Conservation (phyloP, 2,329 filamentous ascomycete species). For the Neurospora crassa region DNA sequence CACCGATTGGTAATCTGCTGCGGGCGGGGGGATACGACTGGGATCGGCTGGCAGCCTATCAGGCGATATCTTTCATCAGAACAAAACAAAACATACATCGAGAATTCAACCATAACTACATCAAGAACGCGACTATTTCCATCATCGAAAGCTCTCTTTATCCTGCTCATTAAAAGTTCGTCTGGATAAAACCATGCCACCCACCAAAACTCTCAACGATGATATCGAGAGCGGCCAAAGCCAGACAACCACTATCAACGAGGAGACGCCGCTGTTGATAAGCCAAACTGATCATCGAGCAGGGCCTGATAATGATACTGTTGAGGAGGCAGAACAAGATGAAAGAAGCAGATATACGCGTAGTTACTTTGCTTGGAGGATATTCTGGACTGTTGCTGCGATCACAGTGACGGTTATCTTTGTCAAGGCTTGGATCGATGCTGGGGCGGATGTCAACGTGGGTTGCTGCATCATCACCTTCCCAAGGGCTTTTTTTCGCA, state of each 20-base stretch:
- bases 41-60: not conserved
- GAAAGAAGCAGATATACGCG: not conserved
- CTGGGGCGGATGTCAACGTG: slow-evolving; percentile 29
- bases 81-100: not conserved
- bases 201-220: not conserved
- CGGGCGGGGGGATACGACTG: not conserved
- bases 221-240: not conserved
- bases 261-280: not conserved
- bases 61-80: not conserved
- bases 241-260: not conserved
- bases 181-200: not conserved
- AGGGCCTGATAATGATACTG: not conserved
- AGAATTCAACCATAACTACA: not conserved
- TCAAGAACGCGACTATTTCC: not conserved
- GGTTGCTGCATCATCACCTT: slow-evolving; percentile 6
- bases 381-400: slow-evolving; percentile 26
- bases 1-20: not conserved
- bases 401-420: slow-evolving; percentile 27
- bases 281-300: not conserved
- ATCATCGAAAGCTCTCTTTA: not conserved
- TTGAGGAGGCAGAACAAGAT: not conserved
- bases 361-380: slow-evolving; percentile 20
- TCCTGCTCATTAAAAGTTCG: not conserved
- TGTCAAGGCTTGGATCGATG: slow-evolving; percentile 37
- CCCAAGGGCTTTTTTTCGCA: too few relatives aligned